Percentiles rank a stretch among this genome's conserved stretches.
Conservation (phyloP, 176 grass and related monocot genomes). For the Puya raimondii region DNA sequence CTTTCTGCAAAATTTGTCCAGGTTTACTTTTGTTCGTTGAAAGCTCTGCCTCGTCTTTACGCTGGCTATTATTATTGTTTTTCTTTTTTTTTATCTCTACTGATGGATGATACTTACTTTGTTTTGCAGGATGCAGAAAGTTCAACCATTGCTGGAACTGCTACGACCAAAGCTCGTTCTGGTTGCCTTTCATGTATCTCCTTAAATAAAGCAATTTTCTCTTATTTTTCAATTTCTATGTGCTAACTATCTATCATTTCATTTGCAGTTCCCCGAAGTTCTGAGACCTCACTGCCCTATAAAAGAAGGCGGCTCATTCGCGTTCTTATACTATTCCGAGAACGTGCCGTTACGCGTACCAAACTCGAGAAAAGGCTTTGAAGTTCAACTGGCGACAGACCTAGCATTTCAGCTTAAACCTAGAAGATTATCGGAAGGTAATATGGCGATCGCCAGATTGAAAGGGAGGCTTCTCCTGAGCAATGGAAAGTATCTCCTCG, state of each 20-base stretch:
- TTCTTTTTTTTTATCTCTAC: too few species aligned
- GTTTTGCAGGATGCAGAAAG: slow-evolving; percentile 40
- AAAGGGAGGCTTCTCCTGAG: slow-evolving; percentile 49
- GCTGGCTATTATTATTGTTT: too few species aligned
- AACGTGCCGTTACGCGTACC: slow-evolving; percentile 35
- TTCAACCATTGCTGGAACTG: slow-evolving; percentile 45
- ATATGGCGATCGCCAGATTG: slow-evolving; percentile 56
- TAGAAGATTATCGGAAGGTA: slow-evolving; percentile 33
- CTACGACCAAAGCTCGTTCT: slow-evolving; percentile 65
- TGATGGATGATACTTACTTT: not conserved
- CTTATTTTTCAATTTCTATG: not conserved
- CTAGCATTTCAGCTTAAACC: slow-evolving; percentile 46
- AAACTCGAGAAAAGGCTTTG: slow-evolving; percentile 34
- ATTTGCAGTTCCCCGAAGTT: slow-evolving; percentile 57
- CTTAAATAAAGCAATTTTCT: not conserved
- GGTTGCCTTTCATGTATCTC: slow-evolving; percentile 30
- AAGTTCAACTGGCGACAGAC: slow-evolving; percentile 34
- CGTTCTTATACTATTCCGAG: slow-evolving; percentile 58
- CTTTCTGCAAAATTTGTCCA: too few species aligned
- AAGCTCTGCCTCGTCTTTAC: not conserved
- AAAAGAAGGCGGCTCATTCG: slow-evolving; percentile 30
- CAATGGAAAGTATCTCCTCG: slow-evolving; percentile 52
- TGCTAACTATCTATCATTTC: not conserved
- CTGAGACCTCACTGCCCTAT: slow-evolving; percentile 23
- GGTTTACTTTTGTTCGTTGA: not conserved